Conservation (phyloP, 148 eudicot species). For the Fagopyrum esculentum region DNA sequence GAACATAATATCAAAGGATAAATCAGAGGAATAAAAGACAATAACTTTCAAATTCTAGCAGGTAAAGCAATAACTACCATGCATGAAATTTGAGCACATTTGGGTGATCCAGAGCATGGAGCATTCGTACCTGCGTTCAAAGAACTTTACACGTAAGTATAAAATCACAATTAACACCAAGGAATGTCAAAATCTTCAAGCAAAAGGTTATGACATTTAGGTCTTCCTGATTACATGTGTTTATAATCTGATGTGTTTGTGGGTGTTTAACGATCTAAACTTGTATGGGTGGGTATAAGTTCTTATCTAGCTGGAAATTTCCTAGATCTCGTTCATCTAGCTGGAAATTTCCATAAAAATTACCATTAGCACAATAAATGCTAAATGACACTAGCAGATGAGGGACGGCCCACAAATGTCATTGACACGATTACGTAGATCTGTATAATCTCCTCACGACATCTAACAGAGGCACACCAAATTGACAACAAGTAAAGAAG, state of each 20-base stretch:
- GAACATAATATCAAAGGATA: conserved; percentile 8
- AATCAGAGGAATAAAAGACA: neutral
- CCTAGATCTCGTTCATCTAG: neutral
- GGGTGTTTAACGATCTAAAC: neutral
- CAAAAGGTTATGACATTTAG: neutral
- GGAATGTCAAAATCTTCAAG: neutral
- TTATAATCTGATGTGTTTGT: neutral
- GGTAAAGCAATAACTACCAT: conserved; percentile 45
- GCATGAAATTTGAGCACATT: conserved; percentile 77
- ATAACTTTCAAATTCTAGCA: neutral
- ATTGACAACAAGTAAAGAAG: neutral
- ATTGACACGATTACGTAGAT: neutral
- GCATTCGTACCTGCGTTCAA: conserved; percentile 64
- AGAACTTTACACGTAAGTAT: neutral
- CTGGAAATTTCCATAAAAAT: neutral
- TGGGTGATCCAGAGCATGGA: conserved; percentile 67
- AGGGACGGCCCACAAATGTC: neutral
- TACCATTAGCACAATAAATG: neutral
- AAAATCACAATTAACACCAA: neutral
- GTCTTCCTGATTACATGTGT: neutral
- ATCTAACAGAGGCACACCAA: neutral
- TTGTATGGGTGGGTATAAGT: neutral
- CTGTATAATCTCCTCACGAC: neutral
- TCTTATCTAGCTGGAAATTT: neutral
- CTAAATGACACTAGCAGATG: neutral